Base-by-base conservation (phyloP, 306 rosid genomes). In the Vigna mungo region DNA sequence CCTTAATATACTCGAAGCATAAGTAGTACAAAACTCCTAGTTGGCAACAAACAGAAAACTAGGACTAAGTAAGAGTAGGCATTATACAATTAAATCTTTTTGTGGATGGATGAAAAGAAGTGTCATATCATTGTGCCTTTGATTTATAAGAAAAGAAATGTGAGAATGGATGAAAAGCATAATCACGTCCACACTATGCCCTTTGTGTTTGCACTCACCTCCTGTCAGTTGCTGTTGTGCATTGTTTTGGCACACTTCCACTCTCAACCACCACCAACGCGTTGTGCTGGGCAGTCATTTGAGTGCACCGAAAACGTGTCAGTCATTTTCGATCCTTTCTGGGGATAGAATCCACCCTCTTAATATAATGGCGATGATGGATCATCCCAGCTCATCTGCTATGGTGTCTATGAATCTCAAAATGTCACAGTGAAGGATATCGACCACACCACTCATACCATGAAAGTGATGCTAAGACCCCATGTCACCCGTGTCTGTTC, bases 311-410 rank as follows among this genome's bases (percentile, higher is more conserved):
- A 1, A 20, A 0, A 0, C 0, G 1, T 1, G n/a, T n/a, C 6
- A 4, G 17, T 47, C 72, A 69, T 88, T 3, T 2, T 0, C 0
- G 85, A 81, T 54, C 93, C 93, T 1, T 92, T 90, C 64, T 87
- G 88, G 90, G 85, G 48, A 1, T 14, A 1, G 0, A 0, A 18
- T 5, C 8, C 78, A 0, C 25, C 68, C 5, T 0, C 0, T 0
- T 2, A 8, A 10, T 1, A 91, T 14, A 87, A 87, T 0, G 90
- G 88, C 0, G 76, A 52, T 0, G 0, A 0, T 0, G 13, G 30
- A 0, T 86, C 36, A 0, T 86, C 76, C 79, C 0, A 55, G 5
- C 87, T 92, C 11, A 7, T 2, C 11, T 39, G 44, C 44, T 7
- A 2, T 39, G 2, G 9, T 39, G 2, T 0, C 9, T 1, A 39